Evolutionary conservation across 768 basidiomycete species (phyloP), one percentile per base, ranked within the genome.

Genomic region (Lactifluus subvellereus): DNA sequence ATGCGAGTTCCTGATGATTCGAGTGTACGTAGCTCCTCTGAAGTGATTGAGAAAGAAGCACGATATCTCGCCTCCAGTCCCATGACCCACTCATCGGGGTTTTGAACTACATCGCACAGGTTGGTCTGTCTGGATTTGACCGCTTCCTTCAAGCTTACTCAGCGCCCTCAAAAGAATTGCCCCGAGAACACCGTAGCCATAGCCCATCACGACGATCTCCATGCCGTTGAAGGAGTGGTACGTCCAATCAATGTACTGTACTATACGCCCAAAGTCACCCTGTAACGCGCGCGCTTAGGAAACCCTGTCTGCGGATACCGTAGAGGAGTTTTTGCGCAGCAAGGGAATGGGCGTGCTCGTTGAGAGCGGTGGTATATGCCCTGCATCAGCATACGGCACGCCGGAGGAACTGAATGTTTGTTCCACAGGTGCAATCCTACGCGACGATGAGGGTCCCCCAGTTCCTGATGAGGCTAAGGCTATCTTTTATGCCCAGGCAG

Each of bases 141-240:
- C 4, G 16, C 6, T 35, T 43, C 1, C 11, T 38, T 45, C 9
- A n/a, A 43, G 2, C 35, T 16, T 33, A 45, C 59, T 43, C 11
- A 59, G 32, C 5, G 2, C 14, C 1, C 6, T 20, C 6, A 32
- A 54, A 35, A 56, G 63, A 55, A 56, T 52, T 60, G 54, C 38
- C 33, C 30, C 3, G n/a, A 45, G 22, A 38, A 61, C 13, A 59
- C 20, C 38, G 14, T 61, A 22, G 60, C 60, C 22, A 30, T 64
- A 20, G 54, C 49, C 13, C 63, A 64, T 52, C 54, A 64, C 6
- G 54, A 64, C 16, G 63, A 64, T 20, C 48, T 64, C 13, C 30
- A 53, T 14, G 1, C 27, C 13, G 33, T 63, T 8, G 57, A 63
- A 35, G 37, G 20, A 20, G 47, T 54, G 53, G 62, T 64, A 52